phyloP scores from a whole-genome alignment of 768 basidiomycete genomes.

The Phaffia australis region DNA sequence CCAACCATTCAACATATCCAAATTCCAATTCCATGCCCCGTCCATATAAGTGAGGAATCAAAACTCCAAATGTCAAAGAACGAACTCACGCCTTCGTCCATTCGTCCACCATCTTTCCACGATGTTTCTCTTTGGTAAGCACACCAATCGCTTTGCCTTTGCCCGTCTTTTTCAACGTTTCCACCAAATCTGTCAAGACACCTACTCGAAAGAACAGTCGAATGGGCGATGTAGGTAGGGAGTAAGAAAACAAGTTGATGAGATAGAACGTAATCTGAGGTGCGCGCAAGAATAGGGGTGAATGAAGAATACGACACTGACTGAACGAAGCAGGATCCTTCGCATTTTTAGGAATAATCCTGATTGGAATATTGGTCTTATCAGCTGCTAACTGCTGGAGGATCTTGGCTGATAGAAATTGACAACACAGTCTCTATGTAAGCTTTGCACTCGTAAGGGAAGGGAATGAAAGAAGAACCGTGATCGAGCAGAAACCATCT shows the following conservation, averaged over 20 bases:
- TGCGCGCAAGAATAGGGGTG: background rate
- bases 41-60: too few relatives aligned
- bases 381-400: slow-evolving; percentile 60
- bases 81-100: slow-evolving; percentile 54
- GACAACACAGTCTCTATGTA: slow-evolving; percentile 4
- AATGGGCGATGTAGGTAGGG: background rate
- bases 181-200: slow-evolving; percentile 42
- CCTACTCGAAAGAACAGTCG: background rate
- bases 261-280: background rate
- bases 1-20: background rate
- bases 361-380: slow-evolving; percentile 29
- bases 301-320: background rate
- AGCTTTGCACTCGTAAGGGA: background rate
- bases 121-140: slow-evolving; percentile 68
- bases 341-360: slow-evolving; percentile 15
- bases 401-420: slow-evolving; percentile 57
- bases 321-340: slow-evolving; percentile 17
- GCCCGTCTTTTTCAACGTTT: slow-evolving; percentile 40
- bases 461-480: background rate
- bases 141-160: slow-evolving; percentile 48
- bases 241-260: background rate
- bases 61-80: background rate
- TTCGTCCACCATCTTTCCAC: slow-evolving; percentile 75
- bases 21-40: too few relatives aligned
- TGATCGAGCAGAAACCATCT: background rate